Percentiles rank a stretch among this genome's conserved stretches.
phyloP scores from a whole-genome alignment of 345 rosid genomes.

The Brassica juncea region DNA sequence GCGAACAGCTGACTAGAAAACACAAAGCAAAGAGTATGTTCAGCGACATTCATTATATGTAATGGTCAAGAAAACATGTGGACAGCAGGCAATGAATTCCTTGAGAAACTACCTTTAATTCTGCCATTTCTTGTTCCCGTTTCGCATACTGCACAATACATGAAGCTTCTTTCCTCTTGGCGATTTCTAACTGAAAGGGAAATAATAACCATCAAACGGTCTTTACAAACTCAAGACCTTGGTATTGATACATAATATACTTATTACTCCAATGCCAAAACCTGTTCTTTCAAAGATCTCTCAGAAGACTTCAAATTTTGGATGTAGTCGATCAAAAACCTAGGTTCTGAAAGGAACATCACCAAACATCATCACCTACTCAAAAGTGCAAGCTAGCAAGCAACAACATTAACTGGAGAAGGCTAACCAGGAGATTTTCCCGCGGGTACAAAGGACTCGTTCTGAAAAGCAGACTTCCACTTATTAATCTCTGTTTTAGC shows the following conservation, averaged over 20 bases:
- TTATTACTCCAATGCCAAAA: constrained; percentile 31
- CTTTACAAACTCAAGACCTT: constrained; percentile 3
- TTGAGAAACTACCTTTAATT: constrained; percentile 59
- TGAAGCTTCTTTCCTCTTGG: constrained; percentile 97
- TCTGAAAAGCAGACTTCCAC: constrained; percentile 87
- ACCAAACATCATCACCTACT: constrained; percentile 12
- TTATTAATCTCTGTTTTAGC: constrained; percentile 74
- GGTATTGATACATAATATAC: constrained; percentile 2
- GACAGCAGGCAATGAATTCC: neutral
- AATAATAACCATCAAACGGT: constrained; percentile 20
- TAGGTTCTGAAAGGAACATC: constrained; percentile 64
- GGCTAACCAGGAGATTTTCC: constrained; percentile 80
- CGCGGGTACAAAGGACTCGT: constrained; percentile 61
- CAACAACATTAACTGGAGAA: constrained; percentile 17
- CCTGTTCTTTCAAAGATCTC: constrained; percentile 88
- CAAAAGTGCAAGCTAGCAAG: constrained; percentile 5
- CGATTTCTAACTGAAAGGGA: constrained; percentile 74
- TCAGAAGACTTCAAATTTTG: constrained; percentile 83
- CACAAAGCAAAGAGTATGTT: constrained; percentile 18
- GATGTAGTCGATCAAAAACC: constrained; percentile 64
- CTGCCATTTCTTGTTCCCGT: constrained; percentile 94
- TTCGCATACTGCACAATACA: constrained; percentile 94
- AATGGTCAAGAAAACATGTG: neutral
- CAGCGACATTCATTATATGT: neutral
- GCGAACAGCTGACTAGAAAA: constrained; percentile 82